Evolutionary conservation across 306 rosid species (phyloP).

Genomic region (Myrica gale): DNA sequence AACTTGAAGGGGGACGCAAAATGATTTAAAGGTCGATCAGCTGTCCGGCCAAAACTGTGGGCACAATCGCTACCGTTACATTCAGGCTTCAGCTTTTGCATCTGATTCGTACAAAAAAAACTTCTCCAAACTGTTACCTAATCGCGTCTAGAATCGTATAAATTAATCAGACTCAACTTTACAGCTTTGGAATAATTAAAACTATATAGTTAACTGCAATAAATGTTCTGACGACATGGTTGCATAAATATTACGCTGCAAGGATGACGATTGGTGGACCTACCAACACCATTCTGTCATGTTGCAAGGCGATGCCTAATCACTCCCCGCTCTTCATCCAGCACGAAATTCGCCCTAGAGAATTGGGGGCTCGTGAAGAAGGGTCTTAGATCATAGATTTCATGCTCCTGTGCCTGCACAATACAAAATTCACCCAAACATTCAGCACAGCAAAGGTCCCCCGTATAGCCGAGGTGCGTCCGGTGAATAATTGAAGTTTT

Average conservation of each 20-base stretch:
- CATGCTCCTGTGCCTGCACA: slow-evolving; percentile 91
- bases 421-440: slow-evolving; percentile 18
- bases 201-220: background rate
- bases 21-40: no score
- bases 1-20: no score
- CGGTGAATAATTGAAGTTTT: background rate
- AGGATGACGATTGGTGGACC: background rate
- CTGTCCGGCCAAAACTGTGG: no score
- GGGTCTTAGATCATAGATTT: slow-evolving; percentile 74
- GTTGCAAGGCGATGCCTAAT: slow-evolving; percentile 63
- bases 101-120: no score
- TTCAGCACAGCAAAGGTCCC: slow-evolving; percentile 7
- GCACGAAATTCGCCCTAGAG: slow-evolving; percentile 54
- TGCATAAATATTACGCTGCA: background rate
- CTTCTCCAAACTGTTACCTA: no score
- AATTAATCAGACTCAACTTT: background rate
- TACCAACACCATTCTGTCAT: background rate
- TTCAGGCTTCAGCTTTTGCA: no score
- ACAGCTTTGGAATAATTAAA: background rate
- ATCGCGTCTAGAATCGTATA: no score
- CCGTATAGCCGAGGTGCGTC: slow-evolving; percentile 9
- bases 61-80: no score
- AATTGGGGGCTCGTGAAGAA: slow-evolving; percentile 75
- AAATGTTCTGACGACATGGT: background rate
- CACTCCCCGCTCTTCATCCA: slow-evolving; percentile 64